Evolutionary conservation across 495 filamentous ascomycete species (phyloP).

Genomic region (Aspergillus conjunctus): DNA sequence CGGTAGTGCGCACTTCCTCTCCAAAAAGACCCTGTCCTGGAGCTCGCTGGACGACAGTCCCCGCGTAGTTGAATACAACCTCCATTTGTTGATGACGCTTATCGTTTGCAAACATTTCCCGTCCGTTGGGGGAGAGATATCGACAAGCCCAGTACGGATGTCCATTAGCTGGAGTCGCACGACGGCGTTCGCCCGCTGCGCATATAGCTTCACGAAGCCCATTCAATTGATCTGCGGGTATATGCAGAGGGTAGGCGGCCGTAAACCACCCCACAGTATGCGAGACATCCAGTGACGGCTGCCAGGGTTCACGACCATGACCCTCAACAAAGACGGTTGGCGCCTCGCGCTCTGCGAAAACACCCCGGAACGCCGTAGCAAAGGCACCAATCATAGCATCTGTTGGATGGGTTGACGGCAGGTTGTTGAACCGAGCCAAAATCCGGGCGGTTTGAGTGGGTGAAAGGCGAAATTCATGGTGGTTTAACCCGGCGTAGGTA

Average conservation of each 20-base stretch:
- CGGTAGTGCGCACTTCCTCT: conserved; percentile 6
- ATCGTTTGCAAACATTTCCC: background rate
- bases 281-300: conserved; percentile 8
- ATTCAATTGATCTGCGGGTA: background rate
- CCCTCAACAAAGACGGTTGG: conserved; percentile 10
- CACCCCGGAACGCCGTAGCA: conserved; percentile 1
- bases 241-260: conserved; percentile 11
- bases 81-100: conserved; percentile 13
- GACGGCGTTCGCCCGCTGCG: conserved; percentile 11
- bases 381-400: conserved; percentile 7
- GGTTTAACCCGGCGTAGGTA: background rate
- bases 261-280: conserved; percentile 15
- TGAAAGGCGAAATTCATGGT: conserved; percentile 8
- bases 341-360: conserved; percentile 9
- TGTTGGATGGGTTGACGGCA: conserved; percentile 4
- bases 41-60: conserved; percentile 10
- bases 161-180: conserved; percentile 5
- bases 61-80: conserved; percentile 14
- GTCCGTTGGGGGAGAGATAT: conserved; percentile 4
- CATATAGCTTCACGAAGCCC: background rate
- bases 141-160: conserved; percentile 12
- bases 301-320: conserved; percentile 14
- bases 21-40: conserved; percentile 5
- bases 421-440: conserved; percentile 3
- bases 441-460: conserved; percentile 1